Evolutionary conservation across 306 rosid genomes (phyloP), one percentile per base, ranked within the genome.

Genomic region (Casuarina glauca): DNA sequence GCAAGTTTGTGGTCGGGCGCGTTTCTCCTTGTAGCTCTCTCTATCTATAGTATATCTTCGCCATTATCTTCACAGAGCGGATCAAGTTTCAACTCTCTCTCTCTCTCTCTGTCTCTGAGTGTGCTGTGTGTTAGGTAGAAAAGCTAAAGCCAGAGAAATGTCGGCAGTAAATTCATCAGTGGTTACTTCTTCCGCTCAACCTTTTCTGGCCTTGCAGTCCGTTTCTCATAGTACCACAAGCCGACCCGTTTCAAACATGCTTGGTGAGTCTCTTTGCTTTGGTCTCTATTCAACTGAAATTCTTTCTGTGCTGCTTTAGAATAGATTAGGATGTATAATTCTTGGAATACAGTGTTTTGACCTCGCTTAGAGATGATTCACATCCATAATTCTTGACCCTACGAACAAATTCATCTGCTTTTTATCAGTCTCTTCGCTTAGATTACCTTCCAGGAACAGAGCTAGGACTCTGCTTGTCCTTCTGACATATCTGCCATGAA

Each of bases 111-210:
- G 16, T 67, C 43, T 43, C 52, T 7, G 26, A 20, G 9, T 52
- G n/a, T 63, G 32, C 62, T 70, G 5, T 62, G 44, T 35, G 9
- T 55, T 16, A 71, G 61, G 26, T 61, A 53, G 74, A 82, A 80
- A 15, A 70, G 69, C 74, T 62, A 61, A 67, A 71, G 75, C 72
- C 80, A 78, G 52, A 81, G 70, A 72, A 78, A 89, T 89, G 95
- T 97, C 97, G 42, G 86, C 91, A 70, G 75, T 86, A 0, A 88
- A 83, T 69, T 60, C 88, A 17, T 86, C 97, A 76, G 85, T 92
- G 74, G 78, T 81, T 86, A 82, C 88, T 2, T 79, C 92, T 74
- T 79, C 96, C 50, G 75, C 88, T 6, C 89, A 82, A 74, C 78
- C 88, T n/a, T 76, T 81, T 75, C 77, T 86, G 66, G 79, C 91